Base-by-base conservation (phyloP, 345 rosid genomes). In the Eucalyptus guilfoylei region DNA sequence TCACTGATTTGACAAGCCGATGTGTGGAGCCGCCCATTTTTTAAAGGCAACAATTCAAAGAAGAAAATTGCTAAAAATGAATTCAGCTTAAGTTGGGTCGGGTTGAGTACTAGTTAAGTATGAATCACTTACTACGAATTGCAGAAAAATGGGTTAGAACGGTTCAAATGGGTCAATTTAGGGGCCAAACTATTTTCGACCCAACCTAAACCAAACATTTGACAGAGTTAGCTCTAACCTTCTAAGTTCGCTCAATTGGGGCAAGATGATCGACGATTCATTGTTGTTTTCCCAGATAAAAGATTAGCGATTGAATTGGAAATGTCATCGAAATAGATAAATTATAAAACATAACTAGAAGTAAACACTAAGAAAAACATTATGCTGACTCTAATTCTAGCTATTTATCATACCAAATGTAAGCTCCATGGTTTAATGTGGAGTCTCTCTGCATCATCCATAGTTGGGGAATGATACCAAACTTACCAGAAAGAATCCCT, bases 41-140 rank as follows among this genome's bases (percentile, higher is more conserved):
- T n/a, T 5, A 64, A 64, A 14, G 23, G 11, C 21, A n/a, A 8
- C 37, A 32, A 67, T n/a, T 67, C 5, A n/a, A 32, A 8, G 21
- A 32, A 16, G 9, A n/a, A 67, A 32, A n/a, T 9, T n/a, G 2
- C 11, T n/a, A 9, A 67, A 32, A 67, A 67, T 15, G 23, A n/a
- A 64, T 64, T 8, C 1, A 15, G 0, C 11, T 67, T 9, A 8
- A 32, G 76, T 67, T 5, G 40, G 6, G 40, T 64, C 0, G 2
- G 14, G 4, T 60, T 14, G 72, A n/a, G 19, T 62, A 62, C 19
- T 28, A 32, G 76, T 64, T 8, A 11, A 15, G 76, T 67, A 67
- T 67, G 37, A 8, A 13, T 15, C 3, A 8, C 21, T 67, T n/a
- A 67, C 3, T 67, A n/a, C 14, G 21, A 13, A 14, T 67, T 14